A percentile compares a stretch with the other conserved stretches of the same genome.
Conservation (phyloP, 331 rosid genomes). For the Acacia concinna region DNA sequence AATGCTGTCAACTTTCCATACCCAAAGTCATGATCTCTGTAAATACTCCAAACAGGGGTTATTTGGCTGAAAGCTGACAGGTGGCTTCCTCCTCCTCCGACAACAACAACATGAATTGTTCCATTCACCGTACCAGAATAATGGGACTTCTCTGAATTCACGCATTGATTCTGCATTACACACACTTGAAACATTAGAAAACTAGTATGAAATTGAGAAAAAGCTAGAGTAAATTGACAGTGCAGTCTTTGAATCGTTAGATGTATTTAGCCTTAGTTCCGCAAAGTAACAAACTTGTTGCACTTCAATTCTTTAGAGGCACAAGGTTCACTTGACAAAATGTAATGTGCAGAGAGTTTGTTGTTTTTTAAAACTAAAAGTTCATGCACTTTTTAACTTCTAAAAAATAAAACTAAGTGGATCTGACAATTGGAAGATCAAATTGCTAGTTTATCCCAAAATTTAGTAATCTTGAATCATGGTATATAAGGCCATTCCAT, state of each 20-base stretch:
- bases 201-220: background rate
- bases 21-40: conserved; percentile 59
- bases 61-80: conserved; percentile 34
- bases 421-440: background rate
- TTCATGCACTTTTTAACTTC: background rate
- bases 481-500: background rate
- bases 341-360: background rate
- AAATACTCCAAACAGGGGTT: conserved; percentile 63
- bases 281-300: background rate
- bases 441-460: background rate
- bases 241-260: background rate
- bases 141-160: conserved; percentile 35
- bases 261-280: background rate
- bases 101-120: conserved; percentile 71
- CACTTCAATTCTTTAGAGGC: background rate
- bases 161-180: conserved; percentile 61
- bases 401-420: background rate
- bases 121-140: conserved; percentile 63
- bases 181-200: background rate
- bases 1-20: conserved; percentile 72
- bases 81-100: conserved; percentile 72
- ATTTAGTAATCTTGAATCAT: background rate
- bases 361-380: background rate
- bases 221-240: background rate
- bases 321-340: background rate